phyloP scores from a whole-genome alignment of 257 asterid genomes.

The Marsdenia floribunda region DNA sequence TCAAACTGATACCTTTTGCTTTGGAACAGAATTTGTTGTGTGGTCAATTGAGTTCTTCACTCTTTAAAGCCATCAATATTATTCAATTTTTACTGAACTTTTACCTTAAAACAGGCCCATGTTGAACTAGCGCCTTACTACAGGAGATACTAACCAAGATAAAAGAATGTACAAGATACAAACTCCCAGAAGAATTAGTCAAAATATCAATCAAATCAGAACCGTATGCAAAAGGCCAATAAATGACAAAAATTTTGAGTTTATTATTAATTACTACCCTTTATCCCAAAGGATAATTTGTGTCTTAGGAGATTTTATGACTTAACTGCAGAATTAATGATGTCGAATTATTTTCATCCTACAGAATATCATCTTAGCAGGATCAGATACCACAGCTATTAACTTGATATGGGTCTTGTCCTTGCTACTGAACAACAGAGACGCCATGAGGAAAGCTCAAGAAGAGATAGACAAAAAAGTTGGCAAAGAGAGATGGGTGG shows the following conservation, averaged over 20 bases:
- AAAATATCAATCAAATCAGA: not conserved
- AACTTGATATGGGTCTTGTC: constrained; percentile 47
- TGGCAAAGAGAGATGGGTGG: constrained; percentile 46
- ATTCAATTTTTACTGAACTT: not conserved
- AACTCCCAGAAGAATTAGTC: not conserved
- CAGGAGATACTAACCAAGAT: not conserved
- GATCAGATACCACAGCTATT: constrained; percentile 46
- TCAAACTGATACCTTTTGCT: not conserved
- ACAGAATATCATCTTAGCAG: constrained; percentile 53
- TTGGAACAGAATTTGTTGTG: not conserved
- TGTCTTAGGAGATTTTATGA: not conserved
- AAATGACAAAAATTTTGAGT: not conserved
- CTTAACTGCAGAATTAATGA: not conserved
- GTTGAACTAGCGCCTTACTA: not conserved
- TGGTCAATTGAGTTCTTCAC: not conserved
- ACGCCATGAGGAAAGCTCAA: constrained; percentile 33
- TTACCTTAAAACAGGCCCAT: not conserved
- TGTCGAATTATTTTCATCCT: not conserved
- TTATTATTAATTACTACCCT: too few species aligned
- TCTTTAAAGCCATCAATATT: not conserved
- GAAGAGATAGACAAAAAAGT: constrained; percentile 37
- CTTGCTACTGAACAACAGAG: constrained; percentile 31
- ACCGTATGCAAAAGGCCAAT: not conserved
- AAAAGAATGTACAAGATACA: not conserved
- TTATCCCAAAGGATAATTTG: not conserved